Conservation (phyloP, 495 filamentous ascomycete species). For the Bacidia rubella region DNA sequence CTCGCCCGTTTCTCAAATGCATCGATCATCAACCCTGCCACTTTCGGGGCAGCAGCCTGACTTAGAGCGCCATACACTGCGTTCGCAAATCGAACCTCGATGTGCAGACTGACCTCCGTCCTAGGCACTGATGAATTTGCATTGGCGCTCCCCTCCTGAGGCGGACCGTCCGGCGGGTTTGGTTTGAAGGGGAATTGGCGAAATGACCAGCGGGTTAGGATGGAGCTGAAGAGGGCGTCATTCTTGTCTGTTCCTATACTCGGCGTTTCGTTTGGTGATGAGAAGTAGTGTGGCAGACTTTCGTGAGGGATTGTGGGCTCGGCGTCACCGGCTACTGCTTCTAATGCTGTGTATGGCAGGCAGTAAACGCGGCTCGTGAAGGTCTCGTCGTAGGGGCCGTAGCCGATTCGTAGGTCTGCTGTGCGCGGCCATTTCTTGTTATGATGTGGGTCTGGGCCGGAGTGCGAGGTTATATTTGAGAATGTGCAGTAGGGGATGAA, state of each 20-base stretch:
- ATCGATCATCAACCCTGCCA: slow-evolving; percentile 77
- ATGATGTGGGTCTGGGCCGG: slow-evolving; percentile 30
- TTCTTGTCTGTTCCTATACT: slow-evolving; percentile 2
- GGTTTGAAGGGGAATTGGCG: slow-evolving; percentile 31
- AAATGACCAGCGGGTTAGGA: slow-evolving; percentile 68
- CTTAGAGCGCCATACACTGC: slow-evolving; percentile 71
- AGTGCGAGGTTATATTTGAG: slow-evolving; percentile 19
- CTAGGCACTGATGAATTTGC: slow-evolving; percentile 12
- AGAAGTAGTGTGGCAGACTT: slow-evolving; percentile 23
- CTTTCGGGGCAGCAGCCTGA: slow-evolving; percentile 63
- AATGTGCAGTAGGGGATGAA: slow-evolving; percentile 9
- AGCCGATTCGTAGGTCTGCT: slow-evolving; percentile 73
- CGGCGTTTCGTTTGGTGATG: slow-evolving; percentile 9
- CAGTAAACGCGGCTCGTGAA: slow-evolving; percentile 70
- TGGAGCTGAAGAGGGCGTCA: slow-evolving; percentile 50
- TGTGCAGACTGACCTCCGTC: slow-evolving; percentile 60
- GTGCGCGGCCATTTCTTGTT: slow-evolving; percentile 48
- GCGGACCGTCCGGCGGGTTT: slow-evolving; percentile 17
- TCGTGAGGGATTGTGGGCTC: slow-evolving; percentile 26
- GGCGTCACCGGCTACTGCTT: slow-evolving; percentile 59
- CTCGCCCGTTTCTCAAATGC: slow-evolving; percentile 67
- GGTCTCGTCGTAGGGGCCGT: slow-evolving; percentile 63
- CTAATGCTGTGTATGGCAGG: slow-evolving; percentile 50
- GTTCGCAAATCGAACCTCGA: slow-evolving; percentile 74
- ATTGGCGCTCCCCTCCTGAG: slow-evolving; percentile 22